Percentiles rank a stretch among this genome's conserved stretches.
These are phyloP conservation scores for Elsinoe ampelina DNA, from an alignment of 2,329 filamentous ascomycete genomes.

Conservation along the genomic window DNA sequence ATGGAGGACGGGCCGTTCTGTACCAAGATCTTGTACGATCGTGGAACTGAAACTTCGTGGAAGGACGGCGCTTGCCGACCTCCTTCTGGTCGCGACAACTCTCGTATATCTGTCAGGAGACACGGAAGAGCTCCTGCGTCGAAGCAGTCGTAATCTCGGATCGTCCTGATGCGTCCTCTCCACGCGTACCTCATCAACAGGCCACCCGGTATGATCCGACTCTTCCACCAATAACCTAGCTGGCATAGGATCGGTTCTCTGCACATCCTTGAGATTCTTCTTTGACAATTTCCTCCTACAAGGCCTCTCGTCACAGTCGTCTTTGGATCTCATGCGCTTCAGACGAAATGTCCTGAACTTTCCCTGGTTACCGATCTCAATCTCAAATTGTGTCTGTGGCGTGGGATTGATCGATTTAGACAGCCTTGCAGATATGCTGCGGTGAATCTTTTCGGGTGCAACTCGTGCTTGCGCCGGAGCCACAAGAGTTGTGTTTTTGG, in stretches of 20 bases:
- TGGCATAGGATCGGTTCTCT: not conserved
- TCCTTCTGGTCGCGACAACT: not conserved
- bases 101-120: constrained; percentile 6
- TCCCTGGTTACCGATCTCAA: constrained; percentile 4
- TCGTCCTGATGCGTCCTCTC: not conserved
- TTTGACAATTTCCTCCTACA: constrained; percentile 9
- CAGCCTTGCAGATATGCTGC: not conserved
- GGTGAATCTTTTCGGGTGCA: not conserved
- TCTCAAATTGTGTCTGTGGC: constrained; percentile 7
- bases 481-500: not conserved
- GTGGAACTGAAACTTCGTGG: not conserved
- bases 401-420: not conserved
- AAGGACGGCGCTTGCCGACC: constrained; percentile 1
- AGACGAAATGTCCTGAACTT: not conserved
- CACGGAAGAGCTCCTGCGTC: not conserved
- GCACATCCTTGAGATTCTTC: not conserved
- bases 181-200: not conserved
- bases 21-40: not conserved
- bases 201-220: not conserved
- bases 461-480: not conserved
- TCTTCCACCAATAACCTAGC: constrained; percentile 4
- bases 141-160: not conserved
- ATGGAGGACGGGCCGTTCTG: not conserved
- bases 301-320: not conserved
- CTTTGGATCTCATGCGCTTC: not conserved